Conservation (phyloP, 1,284 basidiomycete genomes). For the Cystobasidium sp. region DNA sequence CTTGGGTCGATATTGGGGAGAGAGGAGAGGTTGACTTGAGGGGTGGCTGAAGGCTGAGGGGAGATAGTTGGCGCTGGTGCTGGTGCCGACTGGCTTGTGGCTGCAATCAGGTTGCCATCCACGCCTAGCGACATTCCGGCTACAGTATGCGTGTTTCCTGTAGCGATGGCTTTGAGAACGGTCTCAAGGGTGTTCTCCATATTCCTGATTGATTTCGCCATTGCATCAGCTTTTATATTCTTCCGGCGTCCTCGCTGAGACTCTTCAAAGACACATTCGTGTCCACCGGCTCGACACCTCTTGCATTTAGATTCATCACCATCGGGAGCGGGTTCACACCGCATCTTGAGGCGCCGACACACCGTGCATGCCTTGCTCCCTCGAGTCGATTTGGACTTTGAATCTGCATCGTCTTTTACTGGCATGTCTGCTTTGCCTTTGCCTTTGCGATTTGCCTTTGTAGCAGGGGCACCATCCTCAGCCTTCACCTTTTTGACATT, state of each 20-base stretch:
- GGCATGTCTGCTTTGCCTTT: conserved; percentile 15
- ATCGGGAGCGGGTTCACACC: conserved; percentile 77
- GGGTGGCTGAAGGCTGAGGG: not conserved
- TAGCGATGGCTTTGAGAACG: conserved; percentile 59
- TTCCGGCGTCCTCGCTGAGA: conserved; percentile 91
- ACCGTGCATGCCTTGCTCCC: conserved; percentile 80
- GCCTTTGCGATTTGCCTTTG: conserved; percentile 7
- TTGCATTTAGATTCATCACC: conserved; percentile 78
- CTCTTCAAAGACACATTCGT: conserved; percentile 93
- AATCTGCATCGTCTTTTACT: conserved; percentile 10
- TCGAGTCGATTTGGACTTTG: conserved; percentile 51
- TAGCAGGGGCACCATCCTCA: not conserved
- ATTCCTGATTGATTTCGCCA: conserved; percentile 86
- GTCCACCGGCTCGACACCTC: conserved; percentile 69
- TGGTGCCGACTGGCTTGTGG: not conserved
- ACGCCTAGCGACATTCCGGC: conserved; percentile 27
- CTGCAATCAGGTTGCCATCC: conserved; percentile 30
- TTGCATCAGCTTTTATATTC: conserved; percentile 58
- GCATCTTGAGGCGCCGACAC: conserved; percentile 96
- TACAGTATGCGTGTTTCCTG: conserved; percentile 40
- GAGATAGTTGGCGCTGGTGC: conserved; percentile 1
- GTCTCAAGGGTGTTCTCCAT: conserved; percentile 92
- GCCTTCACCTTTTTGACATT: not conserved
- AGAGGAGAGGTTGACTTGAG: not conserved
- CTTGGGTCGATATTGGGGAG: not conserved